These are phyloP conservation scores for Saccharum hybrid DNA, from an alignment of 202 grass and related monocot genomes.

Conservation along the genomic window DNA sequence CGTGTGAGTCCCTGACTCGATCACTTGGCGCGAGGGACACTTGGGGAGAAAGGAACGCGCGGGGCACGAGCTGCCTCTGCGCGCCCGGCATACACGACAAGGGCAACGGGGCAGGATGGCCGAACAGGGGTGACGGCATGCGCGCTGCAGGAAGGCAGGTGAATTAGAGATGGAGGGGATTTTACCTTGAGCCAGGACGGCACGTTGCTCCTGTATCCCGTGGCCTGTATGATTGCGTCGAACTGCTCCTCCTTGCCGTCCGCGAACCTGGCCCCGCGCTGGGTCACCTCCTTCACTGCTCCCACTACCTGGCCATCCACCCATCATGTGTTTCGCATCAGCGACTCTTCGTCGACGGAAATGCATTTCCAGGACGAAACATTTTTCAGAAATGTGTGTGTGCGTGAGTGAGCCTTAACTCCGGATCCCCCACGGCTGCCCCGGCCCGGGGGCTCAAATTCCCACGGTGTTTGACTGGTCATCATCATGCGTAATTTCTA, in stretches of 20 bases:
- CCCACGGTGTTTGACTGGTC: slow-evolving; percentile 17
- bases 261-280: slow-evolving; percentile 69
- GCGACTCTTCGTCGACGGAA: too few relatives aligned
- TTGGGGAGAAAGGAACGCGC: slow-evolving; percentile 29
- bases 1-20: slow-evolving; percentile 3
- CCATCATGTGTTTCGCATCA: not conserved
- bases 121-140: slow-evolving; percentile 37
- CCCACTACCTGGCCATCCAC: slow-evolving; percentile 65
- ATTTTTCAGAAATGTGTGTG: not conserved
- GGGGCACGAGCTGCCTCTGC: slow-evolving; percentile 44
- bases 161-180: not conserved
- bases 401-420: not conserved
- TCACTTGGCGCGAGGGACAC: slow-evolving; percentile 35
- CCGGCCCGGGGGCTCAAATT: not conserved
- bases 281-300: slow-evolving; percentile 88
- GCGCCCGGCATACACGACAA: slow-evolving; percentile 40
- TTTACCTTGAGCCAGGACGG: slow-evolving; percentile 88
- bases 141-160: not conserved
- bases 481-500: not conserved
- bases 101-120: too few relatives aligned
- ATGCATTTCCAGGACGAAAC: too few relatives aligned
- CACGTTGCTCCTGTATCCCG: slow-evolving; percentile 95
- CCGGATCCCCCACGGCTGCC: slow-evolving; percentile 12
- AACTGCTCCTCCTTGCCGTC: slow-evolving; percentile 88
- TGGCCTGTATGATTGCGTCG: slow-evolving; percentile 81